Evolutionary conservation across 2,329 filamentous ascomycete genomes (phyloP).

Genomic region (Trichoderma citrinoviride): DNA sequence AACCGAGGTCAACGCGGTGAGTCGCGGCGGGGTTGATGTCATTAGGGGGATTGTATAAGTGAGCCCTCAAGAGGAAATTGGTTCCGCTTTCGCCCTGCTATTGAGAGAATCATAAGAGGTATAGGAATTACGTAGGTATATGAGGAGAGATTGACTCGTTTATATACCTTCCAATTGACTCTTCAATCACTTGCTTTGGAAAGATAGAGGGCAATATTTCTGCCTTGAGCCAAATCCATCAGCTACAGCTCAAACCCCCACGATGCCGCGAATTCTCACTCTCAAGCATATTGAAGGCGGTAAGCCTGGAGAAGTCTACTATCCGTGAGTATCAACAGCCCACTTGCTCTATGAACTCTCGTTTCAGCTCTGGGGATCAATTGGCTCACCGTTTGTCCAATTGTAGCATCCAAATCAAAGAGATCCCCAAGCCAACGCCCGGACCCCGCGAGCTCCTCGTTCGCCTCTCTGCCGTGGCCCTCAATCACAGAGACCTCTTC

Average conservation of each 20-base stretch:
- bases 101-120: background rate
- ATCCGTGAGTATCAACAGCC: conserved; percentile 53
- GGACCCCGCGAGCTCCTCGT: conserved; percentile 69
- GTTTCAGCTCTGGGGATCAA: background rate
- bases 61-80: background rate
- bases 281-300: conserved; percentile 67
- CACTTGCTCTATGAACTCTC: background rate
- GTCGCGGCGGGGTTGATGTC: conserved; percentile 16
- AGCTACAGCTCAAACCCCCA: conserved; percentile 6
- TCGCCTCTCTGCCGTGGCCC: conserved; percentile 71
- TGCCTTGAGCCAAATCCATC: background rate
- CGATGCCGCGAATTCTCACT: conserved; percentile 57
- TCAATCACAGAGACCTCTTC: conserved; percentile 96
- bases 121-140: background rate
- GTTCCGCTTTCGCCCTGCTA: background rate
- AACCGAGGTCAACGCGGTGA: conserved; percentile 11
- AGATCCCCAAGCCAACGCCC: conserved; percentile 61
- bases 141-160: no score
- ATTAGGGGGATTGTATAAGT: background rate
- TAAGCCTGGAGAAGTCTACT: conserved; percentile 86
- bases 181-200: background rate
- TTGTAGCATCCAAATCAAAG: conserved; percentile 56
- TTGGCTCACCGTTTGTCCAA: conserved; percentile 16
- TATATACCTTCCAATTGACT: no score
- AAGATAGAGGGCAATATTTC: background rate